Evolutionary conservation across 352 stramenopile genomes (phyloP).

Genomic region (Pythium oligandrum): DNA sequence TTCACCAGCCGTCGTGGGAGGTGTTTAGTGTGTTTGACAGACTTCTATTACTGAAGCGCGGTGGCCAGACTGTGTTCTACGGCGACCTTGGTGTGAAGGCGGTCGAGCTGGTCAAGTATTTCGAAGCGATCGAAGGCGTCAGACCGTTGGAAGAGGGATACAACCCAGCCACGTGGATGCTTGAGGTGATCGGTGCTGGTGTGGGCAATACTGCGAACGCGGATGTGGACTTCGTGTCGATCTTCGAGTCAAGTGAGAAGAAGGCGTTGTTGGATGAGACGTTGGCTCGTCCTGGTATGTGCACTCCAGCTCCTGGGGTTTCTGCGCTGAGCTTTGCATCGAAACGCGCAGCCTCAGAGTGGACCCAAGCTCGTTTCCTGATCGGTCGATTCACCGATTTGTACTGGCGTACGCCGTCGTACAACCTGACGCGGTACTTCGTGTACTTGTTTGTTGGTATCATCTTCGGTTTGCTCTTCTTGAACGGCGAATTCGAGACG

Average conservation of each 20-base stretch:
- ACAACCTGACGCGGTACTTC: constrained; percentile 72
- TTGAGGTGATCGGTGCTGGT: constrained; percentile 37
- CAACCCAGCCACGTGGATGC: constrained; percentile 86
- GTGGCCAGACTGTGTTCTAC: constrained; percentile 63
- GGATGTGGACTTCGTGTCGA: constrained; percentile 3
- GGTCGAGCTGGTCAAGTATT: constrained; percentile 45
- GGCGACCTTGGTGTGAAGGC: constrained; percentile 60
- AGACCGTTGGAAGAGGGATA: constrained; percentile 39
- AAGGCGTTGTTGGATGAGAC: constrained; percentile 10
- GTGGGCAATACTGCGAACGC: constrained; percentile 18
- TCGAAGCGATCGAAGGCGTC: constrained; percentile 67
- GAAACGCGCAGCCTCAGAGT: constrained; percentile 27
- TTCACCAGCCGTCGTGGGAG: no score
- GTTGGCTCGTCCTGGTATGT: constrained; percentile 17
- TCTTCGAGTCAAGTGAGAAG: constrained; percentile 19
- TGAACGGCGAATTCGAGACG: constrained; percentile 33
- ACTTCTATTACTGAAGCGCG: no score
- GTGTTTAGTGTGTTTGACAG: no score
- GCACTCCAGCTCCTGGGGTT: constrained; percentile 8
- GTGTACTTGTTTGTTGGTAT: constrained; percentile 53
- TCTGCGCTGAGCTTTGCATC: constrained; percentile 23
- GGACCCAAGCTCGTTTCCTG: constrained; percentile 28
- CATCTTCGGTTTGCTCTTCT: constrained; percentile 53
- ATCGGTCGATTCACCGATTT: constrained; percentile 31
- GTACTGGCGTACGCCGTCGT: constrained; percentile 64